phyloP scores from a whole-genome alignment of 768 basidiomycete species.

The Suillus fuscotomentosus region DNA sequence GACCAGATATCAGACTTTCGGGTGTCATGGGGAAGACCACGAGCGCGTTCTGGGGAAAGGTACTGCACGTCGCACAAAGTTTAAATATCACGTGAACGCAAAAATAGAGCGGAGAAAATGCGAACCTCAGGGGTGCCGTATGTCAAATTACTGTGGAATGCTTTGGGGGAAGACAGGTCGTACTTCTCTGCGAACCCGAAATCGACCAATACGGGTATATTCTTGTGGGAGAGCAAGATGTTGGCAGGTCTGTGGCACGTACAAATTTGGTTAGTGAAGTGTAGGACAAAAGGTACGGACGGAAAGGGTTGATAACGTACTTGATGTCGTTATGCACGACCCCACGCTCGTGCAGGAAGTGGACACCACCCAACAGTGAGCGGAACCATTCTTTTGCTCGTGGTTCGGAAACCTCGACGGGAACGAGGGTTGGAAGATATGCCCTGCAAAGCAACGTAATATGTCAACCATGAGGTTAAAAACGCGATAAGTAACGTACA shows the following conservation, averaged over 20 bases:
- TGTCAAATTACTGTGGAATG: constrained; percentile 80
- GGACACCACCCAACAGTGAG: constrained; percentile 76
- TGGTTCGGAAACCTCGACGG: constrained; percentile 81
- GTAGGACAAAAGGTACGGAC: neutral
- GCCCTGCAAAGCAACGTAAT: constrained; percentile 51
- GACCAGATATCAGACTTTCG: constrained; percentile 88
- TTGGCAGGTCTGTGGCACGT: constrained; percentile 75
- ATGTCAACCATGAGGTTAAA: constrained; percentile 11
- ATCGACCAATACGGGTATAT: constrained; percentile 88
- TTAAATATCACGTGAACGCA: neutral
- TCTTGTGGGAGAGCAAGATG: constrained; percentile 77
- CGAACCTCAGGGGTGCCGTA: constrained; percentile 90
- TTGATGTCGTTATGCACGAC: constrained; percentile 95
- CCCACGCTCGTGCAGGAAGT: constrained; percentile 80
- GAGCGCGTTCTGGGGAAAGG: constrained; percentile 88
- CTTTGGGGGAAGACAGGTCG: constrained; percentile 56
- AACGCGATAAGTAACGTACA: constrained; percentile 50
- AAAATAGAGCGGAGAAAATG: constrained; percentile 2
- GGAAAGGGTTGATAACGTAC: constrained; percentile 38
- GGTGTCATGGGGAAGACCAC: constrained; percentile 88
- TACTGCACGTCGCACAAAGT: constrained; percentile 51
- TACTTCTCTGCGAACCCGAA: constrained; percentile 96
- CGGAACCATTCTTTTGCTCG: constrained; percentile 82
- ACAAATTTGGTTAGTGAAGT: neutral
- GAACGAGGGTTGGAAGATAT: constrained; percentile 80